Conservation (phyloP, 2,329 filamentous ascomycete species). For the Dothideomycetes sp. region DNA sequence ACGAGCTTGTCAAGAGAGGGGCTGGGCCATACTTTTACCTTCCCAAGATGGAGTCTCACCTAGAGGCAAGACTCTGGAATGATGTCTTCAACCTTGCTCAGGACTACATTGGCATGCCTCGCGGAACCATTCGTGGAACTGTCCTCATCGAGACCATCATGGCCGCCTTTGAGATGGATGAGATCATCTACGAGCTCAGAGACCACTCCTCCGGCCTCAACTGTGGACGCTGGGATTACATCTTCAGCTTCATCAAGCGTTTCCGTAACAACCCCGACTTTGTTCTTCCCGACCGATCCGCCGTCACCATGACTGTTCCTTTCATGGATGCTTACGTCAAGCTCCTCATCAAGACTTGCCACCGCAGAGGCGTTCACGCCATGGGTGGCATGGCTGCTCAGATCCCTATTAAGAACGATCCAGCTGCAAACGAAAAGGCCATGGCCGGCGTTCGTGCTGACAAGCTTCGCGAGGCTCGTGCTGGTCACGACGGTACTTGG, state of each 20-base stretch:
- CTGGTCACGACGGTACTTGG: constrained; percentile 95
- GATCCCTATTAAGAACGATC: constrained; percentile 95
- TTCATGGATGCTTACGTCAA: constrained; percentile 99
- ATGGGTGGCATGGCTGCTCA: constrained; percentile 99
- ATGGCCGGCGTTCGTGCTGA: constrained; percentile 90
- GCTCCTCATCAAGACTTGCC: constrained; percentile 95
- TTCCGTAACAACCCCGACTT: constrained; percentile 93
- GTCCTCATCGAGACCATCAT: constrained; percentile 97
- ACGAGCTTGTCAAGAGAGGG: constrained; percentile 74
- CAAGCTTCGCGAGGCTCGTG: constrained; percentile 90
- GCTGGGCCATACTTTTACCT: constrained; percentile 95
- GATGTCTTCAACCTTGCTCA: constrained; percentile 94
- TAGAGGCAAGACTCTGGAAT: constrained; percentile 96
- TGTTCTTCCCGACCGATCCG: constrained; percentile 79
- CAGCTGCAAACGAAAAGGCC: constrained; percentile 79
- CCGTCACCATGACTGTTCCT: constrained; percentile 93
- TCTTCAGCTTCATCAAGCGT: constrained; percentile 99
- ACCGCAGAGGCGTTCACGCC: constrained; percentile 91
- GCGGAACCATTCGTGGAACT: constrained; percentile 88
- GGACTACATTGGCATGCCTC: constrained; percentile 79
- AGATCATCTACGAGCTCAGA: constrained; percentile 98
- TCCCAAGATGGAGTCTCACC: constrained; percentile 95
- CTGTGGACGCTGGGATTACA: constrained; percentile 99
- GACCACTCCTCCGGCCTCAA: constrained; percentile 95
- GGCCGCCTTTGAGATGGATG: constrained; percentile 98